Percentiles rank a stretch among this genome's conserved stretches.
Conservation (phyloP, 2,329 filamentous ascomycete species). For the Trichoderma koningii region DNA sequence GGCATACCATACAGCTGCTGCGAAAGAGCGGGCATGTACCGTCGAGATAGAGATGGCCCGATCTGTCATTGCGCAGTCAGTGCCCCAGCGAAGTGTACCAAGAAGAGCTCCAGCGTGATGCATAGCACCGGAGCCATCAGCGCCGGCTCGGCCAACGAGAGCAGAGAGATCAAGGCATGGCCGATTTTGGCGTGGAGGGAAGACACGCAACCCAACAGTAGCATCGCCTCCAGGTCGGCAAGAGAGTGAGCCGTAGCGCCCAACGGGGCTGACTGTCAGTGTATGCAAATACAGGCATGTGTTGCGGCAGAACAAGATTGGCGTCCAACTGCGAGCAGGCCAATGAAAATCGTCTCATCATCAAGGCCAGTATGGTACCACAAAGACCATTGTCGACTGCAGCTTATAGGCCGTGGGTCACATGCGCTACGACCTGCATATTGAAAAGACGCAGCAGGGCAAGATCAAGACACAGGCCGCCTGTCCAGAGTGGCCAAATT, state of each 20-base stretch:
- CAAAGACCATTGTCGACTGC: slow-evolving; percentile 17
- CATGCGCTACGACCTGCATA: slow-evolving; percentile 11
- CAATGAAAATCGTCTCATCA: slow-evolving; percentile 15
- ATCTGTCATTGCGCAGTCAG: slow-evolving; percentile 4
- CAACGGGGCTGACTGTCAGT: slow-evolving; percentile 13
- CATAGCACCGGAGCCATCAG: slow-evolving; percentile 5
- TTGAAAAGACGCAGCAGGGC: background rate
- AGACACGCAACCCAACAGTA: background rate
- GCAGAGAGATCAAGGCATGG: background rate
- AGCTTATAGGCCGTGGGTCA: slow-evolving; percentile 24
- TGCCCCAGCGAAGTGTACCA: background rate
- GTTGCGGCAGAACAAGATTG: slow-evolving; percentile 13
- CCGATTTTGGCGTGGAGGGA: background rate
- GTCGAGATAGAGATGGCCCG: slow-evolving; percentile 7
- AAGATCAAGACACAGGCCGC: background rate
- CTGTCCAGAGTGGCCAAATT: background rate
- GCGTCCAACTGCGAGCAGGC: slow-evolving; percentile 10
- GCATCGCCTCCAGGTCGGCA: slow-evolving; percentile 7
- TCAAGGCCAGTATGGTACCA: slow-evolving; percentile 23
- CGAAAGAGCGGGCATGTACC: slow-evolving; percentile 10
- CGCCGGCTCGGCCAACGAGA: slow-evolving; percentile 11
- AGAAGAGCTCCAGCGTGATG: slow-evolving; percentile 10
- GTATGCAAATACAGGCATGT: background rate
- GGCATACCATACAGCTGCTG: slow-evolving; percentile 19
- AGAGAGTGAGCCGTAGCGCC: slow-evolving; percentile 9